Base-by-base conservation (phyloP, 768 basidiomycete genomes). In the Agrocybe pediades region DNA sequence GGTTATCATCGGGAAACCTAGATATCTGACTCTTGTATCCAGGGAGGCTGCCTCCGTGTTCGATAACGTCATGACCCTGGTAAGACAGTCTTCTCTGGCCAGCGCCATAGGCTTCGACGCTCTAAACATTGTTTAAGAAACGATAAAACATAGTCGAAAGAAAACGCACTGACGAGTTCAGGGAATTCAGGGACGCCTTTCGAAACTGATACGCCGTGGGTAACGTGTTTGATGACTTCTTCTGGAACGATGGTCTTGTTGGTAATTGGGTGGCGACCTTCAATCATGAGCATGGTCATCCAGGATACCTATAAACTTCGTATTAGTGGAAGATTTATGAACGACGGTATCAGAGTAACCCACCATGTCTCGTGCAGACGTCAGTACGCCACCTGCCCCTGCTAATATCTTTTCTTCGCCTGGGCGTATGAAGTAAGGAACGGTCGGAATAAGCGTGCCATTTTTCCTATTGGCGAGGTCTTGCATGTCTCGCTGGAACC, bases 11-110 rank as follows among this genome's bases (percentile, higher is more conserved):
- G 0, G 75, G 72, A 48, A 74, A 72, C 1, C 71, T 63, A 0
- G 68, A 51, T 13, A 74, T 61, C 50, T 68, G 65, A 0, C 61
- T 63, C 41, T 60, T 64, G 50, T 55, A 77, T 1, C 75, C 76
- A 1, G 74, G 73, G 52, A 72, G 72, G 42, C 62, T 68, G 2
- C 78, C 76, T 2, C 74, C 74, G 57, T 79, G 76, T 50, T 78
- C 76, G 36, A 79, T 68, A 8, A 77, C 62, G 43, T 75, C 74
- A 43, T 71, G 68, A 3, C 75, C 76, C 19, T 68, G 72, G 46
- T 77, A 77, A 0, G 73, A 67, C 49, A 66, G 75, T 9, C 71
- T 54, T 57, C 65, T 68, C 58, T 77, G 76, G 11, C 69, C 76
- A 15, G 68, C 67, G 0, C 74, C 76, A 33, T 79, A 78, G 0